Evolutionary conservation across 164 flowering plant genomes (phyloP), one percentile per base, ranked within the genome.

Genomic region (Stephania japonica): DNA sequence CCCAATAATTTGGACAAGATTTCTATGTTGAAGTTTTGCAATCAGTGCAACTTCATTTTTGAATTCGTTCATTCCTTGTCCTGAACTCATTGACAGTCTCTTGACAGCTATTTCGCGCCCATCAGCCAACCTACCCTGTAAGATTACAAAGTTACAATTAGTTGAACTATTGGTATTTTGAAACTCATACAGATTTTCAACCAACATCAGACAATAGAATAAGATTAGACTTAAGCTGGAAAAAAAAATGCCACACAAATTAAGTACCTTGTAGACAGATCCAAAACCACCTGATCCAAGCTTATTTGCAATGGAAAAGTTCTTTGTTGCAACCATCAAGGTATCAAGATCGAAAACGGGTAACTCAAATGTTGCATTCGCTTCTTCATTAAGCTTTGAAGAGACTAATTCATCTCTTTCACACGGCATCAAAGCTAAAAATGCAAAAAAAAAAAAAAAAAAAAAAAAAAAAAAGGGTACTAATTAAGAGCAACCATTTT

Each of bases 91-190:
- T 3, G 86, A 74, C 6, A 80, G 76, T 44, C 83, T 80, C 64
- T 86, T 86, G 16, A 85, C 85, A 14, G 86, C 86, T 6, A 85
- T 81, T 24, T 80, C 80, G 43, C 73, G 78, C 1, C 84, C 86
- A 62, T 77, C 66, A 8, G 18, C 8, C 8, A 85, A 65, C 7
- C 3, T 44, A 1, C 85, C 87, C 85, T 85, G 72, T 2, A 79
- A 32, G 9, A 64, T 32, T 32, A 32, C 38, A 32, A 32, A 0
- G 38, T 32, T 32, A 32, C 38, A 32, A 32, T 32, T 32, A 32
- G 38, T 18, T 64, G 6, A 24, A 26, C 25, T 9, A 64, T 14
- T 13, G 5, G 12, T 26, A 7, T 32, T 32, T 32, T 64, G 12
- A 10, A 32, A 32, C 38, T 32, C 38, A 32, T 32, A 32, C 41